Evolutionary conservation across 768 basidiomycete species (phyloP), one percentile per base, ranked within the genome.

Genomic region (Boletus rex-veris): DNA sequence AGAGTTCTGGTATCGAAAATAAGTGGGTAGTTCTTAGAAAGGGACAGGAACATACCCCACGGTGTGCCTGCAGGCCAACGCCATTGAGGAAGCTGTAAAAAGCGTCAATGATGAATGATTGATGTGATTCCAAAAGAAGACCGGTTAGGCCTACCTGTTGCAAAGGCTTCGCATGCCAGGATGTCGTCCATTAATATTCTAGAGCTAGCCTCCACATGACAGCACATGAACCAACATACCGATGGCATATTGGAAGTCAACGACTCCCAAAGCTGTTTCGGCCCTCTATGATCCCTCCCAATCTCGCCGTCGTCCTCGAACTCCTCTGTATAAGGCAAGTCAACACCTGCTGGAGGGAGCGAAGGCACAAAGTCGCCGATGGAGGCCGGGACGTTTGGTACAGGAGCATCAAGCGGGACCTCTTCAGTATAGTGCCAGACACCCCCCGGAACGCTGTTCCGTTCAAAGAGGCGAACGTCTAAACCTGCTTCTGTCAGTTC

Each of bases 1-100:
- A 59, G 21, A 76, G 62, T 37, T 66, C 76, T 63, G 16, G 19
- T 1, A 11, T 24, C 24, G 3, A 3, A 26, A 10, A 9, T 59
- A 11, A 59, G 31, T 33, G 16, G 9, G 11, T 33, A n/a, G 19
- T 41, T 19, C 5, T 16, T n/a, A 18, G 9, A 10, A 18, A 3
- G 33, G 2, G 38, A 16, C 4, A 8, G 8, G 5, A 24, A 53
- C 43, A 3, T 31, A 55, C 61, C 57, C 53, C 61, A 62, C 33
- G 7, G 50, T 31, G 54, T 62, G 12, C 54, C 57, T 1, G 40
- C 18, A 21, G 61, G 61, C 57, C 60, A 62, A 6, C 45, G 61
- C 61, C 61, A 62, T 14, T 59, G 48, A 19, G 38, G 18, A 31
- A 59, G 45, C 60, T 54, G 4, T 18, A 3, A 18, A 39, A 8